phyloP scores from a whole-genome alignment of 257 asterid species.

The Przewalskia tangutica region DNA sequence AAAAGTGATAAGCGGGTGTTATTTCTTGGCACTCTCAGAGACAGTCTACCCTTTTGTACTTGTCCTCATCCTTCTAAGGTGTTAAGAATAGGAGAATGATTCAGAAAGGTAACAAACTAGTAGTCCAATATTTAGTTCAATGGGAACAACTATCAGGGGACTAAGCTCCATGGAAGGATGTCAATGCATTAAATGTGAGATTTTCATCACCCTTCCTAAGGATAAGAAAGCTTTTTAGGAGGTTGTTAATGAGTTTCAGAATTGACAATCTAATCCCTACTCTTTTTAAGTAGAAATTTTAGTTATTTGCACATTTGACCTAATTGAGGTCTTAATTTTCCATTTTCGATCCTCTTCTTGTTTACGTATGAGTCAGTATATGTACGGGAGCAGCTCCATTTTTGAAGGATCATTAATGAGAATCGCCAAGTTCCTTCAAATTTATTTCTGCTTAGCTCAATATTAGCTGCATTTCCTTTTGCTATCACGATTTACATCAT shows the following conservation, averaged over 20 bases:
- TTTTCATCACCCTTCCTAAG: too few relatives aligned
- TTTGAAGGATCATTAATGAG: neutral
- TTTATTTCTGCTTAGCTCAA: neutral
- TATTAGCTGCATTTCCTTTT: neutral
- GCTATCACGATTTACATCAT: neutral
- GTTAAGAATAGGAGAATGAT: too few relatives aligned
- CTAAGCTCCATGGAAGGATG: too few relatives aligned
- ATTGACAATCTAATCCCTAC: neutral
- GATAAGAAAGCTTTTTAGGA: too few relatives aligned
- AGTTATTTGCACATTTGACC: neutral
- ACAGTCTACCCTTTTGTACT: too few relatives aligned
- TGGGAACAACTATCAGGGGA: too few relatives aligned
- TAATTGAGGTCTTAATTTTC: neutral
- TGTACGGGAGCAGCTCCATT: neutral
- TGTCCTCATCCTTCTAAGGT: too few relatives aligned
- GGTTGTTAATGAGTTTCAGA: neutral
- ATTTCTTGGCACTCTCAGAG: too few relatives aligned
- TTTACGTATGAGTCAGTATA: neutral
- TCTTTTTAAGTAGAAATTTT: neutral
- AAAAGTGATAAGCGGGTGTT: too few relatives aligned
- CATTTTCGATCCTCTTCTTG: neutral
- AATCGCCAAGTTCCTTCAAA: neutral
- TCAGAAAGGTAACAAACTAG: too few relatives aligned
- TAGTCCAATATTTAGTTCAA: too few relatives aligned
- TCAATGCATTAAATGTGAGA: too few relatives aligned